Base-by-base conservation (phyloP, 257 asterid species). In the Cruciata laevipes region DNA sequence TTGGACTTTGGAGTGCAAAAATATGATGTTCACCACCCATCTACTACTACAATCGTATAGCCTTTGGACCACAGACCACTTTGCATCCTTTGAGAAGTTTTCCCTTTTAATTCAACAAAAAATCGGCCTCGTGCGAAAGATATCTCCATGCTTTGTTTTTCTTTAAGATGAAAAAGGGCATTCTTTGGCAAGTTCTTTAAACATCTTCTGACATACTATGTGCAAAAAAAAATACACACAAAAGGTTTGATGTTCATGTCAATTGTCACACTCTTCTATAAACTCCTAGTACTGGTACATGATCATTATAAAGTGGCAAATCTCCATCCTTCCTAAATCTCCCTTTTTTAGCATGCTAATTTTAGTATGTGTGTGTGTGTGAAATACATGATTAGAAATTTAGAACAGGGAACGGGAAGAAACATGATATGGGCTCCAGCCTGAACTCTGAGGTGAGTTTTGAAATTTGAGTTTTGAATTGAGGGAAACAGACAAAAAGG, bases 231-330 rank as follows among this genome's bases (percentile, higher is more conserved):
- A 56, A 21, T 56, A 23, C 16, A 56, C 13, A 21, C 31, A 14
- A 68, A 23, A 17, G 42, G 60, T 17, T 24, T 49, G 42, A 17
- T 57, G 47, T 37, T 30, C 33, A 40, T 32, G 62, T 35, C 51
- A 31, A 35, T 37, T 69, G 71, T 65, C 74, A 74, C 77, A 23
- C 75, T 27, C 71, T 70, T 64, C 75, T 11, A 76, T 71, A 59
- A 63, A 55, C 30, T 27, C 30, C 60, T 33, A n/a, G n/a, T n/a
- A n/a, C n/a, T n/a, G n/a, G n/a, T n/a, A 21, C 70, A 74, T 75
- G 66, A 71, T 71, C 64, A 70, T 32, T 68, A 70, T 32, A 74
- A 76, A 57, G 40, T 20, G 52, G 51, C 18, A 42, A 37, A 59
- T 31, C 30, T 73, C 23, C 42, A 63, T 71, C 68, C 69, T 74